phyloP scores from a whole-genome alignment of 257 asterid genomes.

The Ilex asprella region DNA sequence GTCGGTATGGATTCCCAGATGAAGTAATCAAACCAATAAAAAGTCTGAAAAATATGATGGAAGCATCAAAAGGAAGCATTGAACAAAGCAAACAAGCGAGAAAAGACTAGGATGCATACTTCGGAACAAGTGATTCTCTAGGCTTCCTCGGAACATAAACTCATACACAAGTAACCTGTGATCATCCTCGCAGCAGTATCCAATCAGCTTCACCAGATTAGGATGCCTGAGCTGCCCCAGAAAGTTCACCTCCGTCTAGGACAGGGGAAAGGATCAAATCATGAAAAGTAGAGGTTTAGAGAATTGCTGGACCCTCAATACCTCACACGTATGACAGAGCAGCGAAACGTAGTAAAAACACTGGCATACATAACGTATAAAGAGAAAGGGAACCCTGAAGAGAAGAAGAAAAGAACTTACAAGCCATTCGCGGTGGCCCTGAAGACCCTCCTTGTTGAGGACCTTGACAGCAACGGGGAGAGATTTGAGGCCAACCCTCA shows the following conservation, averaged over 20 bases:
- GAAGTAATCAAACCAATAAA: too few relatives aligned
- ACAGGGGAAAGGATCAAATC: constrained; percentile 7
- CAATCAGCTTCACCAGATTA: constrained; percentile 91
- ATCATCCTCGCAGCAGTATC: constrained; percentile 99
- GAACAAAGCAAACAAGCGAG: constrained; percentile 14
- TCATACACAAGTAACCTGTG: constrained; percentile 92
- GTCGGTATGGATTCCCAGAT: too few relatives aligned
- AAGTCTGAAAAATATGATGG: neutral
- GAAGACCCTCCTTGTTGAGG: constrained; percentile 97
- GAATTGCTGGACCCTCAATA: neutral
- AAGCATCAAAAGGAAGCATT: neutral
- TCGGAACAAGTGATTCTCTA: constrained; percentile 96
- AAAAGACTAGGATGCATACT: constrained; percentile 50
- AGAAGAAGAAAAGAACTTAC: constrained; percentile 32
- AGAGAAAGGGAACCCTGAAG: neutral
- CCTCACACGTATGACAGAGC: too few relatives aligned
- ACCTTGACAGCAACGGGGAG: constrained; percentile 98
- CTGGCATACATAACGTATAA: neutral
- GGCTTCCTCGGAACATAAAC: constrained; percentile 98
- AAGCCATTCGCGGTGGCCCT: constrained; percentile 99
- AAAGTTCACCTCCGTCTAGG: constrained; percentile 93
- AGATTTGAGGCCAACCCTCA: constrained; percentile 90
- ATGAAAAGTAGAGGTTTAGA: too few relatives aligned
- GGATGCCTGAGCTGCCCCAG: constrained; percentile 97
- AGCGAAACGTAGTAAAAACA: too few relatives aligned